Percentiles rank a stretch among this genome's conserved stretches.
Conservation (phyloP, 164 flowering plant species). For the Liquidambar formosana region DNA sequence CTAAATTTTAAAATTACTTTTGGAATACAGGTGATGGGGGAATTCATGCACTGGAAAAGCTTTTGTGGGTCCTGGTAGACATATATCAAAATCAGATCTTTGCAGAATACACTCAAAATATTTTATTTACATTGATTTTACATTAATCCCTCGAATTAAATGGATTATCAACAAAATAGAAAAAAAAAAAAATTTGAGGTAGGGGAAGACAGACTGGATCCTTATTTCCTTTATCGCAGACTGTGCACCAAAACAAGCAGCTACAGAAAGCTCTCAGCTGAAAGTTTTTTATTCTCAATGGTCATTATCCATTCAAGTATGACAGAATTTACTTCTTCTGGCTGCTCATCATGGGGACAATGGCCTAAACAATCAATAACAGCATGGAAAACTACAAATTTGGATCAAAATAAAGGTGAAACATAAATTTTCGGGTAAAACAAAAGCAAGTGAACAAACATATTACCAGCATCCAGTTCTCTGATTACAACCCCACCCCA, state of each 20-base stretch:
- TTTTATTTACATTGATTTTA: too few relatives aligned
- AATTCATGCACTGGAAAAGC: too few relatives aligned
- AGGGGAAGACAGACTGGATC: too few relatives aligned
- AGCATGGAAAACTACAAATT: background rate
- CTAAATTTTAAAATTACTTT: too few relatives aligned
- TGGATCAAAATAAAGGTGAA: background rate
- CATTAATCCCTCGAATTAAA: too few relatives aligned
- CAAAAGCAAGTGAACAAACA: background rate
- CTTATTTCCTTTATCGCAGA: too few relatives aligned
- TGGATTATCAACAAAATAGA: too few relatives aligned
- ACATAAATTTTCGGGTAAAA: background rate
- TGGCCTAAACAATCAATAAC: slow-evolving; percentile 50
- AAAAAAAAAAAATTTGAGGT: too few relatives aligned
- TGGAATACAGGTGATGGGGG: too few relatives aligned
- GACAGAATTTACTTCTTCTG: slow-evolving; percentile 69
- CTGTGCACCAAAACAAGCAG: background rate
- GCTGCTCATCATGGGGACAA: slow-evolving; percentile 89
- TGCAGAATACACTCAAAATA: too few relatives aligned
- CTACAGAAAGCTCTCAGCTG: slow-evolving; percentile 11
- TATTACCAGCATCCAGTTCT: slow-evolving; percentile 73
- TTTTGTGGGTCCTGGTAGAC: too few relatives aligned
- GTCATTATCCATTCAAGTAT: slow-evolving; percentile 55
- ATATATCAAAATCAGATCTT: too few relatives aligned
- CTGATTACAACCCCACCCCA: slow-evolving; percentile 43
- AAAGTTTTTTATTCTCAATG: slow-evolving; percentile 25